Evolutionary conservation across 371 early-diverging fungal species (phyloP), one percentile per base, ranked within the genome.

Genomic region (Fennellomyces sp.): DNA sequence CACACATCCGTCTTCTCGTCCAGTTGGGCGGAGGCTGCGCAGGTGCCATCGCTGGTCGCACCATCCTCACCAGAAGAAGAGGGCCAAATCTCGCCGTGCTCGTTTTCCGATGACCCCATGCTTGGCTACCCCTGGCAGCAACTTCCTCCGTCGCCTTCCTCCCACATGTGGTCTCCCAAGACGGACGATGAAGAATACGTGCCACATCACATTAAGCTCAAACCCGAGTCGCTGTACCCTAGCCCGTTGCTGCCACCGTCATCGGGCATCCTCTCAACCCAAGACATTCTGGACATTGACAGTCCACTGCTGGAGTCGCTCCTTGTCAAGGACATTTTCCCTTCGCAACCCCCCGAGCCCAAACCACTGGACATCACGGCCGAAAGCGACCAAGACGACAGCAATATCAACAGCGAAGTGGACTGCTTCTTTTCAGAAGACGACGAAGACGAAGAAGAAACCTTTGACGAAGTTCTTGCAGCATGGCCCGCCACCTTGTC

Each of bases 381-480:
- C 10, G 12, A 5, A 27, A 3, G 39, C 26, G 10, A 5, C 54
- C 10, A 42, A 19, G 5, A 39, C 39, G 13, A 39, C 12, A 11
- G 17, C 39, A n/a, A 11, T 13, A 39, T 39, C 28, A 30, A 33
- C 33, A 28, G 28, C 21, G 38, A 54, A n/a, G 39, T 23, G 27
- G 55, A 54, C n/a, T 54, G 36, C 2, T 52, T 27, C n/a, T 38
- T 50, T 42, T 33, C 38, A n/a, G 51, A 57, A 31, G 52, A 49
- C 8, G 61, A 55, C n/a, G 45, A 45, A 1, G 21, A 45, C 3
- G 45, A 45, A 45, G 45, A 45, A 4, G 41, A 41, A 15, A 21
- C 19, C 19, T 10, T 15, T 23, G 17, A 62, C 0, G 63, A 62
- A 10, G 63, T 28, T 8, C 19, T 31, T 50, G 26, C 50, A 17